Evolutionary conservation across 345 rosid genomes (phyloP), one percentile per base, ranked within the genome.

Genomic region (Aquilaria yunnanensis): DNA sequence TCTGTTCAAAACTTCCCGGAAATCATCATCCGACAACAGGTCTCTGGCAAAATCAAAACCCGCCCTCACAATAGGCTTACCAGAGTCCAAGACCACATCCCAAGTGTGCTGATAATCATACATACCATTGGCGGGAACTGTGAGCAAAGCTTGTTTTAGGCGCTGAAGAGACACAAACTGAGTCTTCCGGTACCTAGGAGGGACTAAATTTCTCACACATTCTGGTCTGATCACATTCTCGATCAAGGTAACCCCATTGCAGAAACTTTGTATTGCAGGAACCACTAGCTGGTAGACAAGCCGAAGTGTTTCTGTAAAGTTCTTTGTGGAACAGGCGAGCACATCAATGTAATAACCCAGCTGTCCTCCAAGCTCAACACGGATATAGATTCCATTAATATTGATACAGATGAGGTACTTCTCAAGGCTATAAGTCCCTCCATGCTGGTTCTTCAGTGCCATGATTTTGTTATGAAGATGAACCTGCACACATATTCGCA

Each of bases 41-140:
- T 94, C 84, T 29, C 93, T 86, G 23, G 96, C 99, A 46, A 88
- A 81, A 75, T 90, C 95, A 60, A 90, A 90, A n/a, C 92, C 91
- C 31, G 82, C 76, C 67, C 70, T 60, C 29, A 90, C 70, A 67
- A 94, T 51, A 37, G 77, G 56, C 61, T 75, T 86, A 32, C 96
- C 93, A 10, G 91, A 80, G 61, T 88, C 95, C 14, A 73, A 64
- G 57, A 86, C 95, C 32, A 82, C 66, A 67, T 75, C 80, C 97
- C 97, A 90, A 0, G 95, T 90, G 71, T 94, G 97, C 74, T 94
- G 97, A 77, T 94, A 94, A 72, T 86, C 96, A 63, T 94, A 90
- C 89, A 90, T 81, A 68, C 86, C 57, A 30, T 94, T 96, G 32
- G 99, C 99, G 41, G 96, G 91, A 71, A 85, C 85, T 3, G 99